Conservation (phyloP, 2,329 filamentous ascomycete genomes). For the Alternaria ventricosa region DNA sequence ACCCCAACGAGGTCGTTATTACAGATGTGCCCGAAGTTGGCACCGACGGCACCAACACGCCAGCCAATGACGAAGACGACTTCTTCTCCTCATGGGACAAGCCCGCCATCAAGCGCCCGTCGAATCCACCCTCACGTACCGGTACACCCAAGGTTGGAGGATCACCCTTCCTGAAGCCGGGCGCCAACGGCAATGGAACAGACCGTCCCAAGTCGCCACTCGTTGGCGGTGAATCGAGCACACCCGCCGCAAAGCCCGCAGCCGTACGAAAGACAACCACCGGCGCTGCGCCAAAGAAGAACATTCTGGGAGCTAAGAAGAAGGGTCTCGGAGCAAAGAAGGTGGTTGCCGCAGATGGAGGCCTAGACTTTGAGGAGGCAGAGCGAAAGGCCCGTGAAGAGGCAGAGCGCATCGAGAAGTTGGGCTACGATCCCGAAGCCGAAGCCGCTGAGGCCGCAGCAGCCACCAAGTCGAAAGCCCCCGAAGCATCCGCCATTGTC, state of each 20-base stretch:
- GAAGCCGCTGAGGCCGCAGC: slow-evolving; percentile 60
- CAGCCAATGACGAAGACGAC: slow-evolving; percentile 87
- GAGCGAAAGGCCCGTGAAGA: slow-evolving; percentile 98
- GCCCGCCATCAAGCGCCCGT: slow-evolving; percentile 93
- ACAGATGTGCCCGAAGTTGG: slow-evolving; percentile 69
- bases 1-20: slow-evolving; percentile 84
- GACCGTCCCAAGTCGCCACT: slow-evolving; percentile 86
- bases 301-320: slow-evolving; percentile 81
- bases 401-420: slow-evolving; percentile 90
- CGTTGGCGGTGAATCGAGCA: slow-evolving; percentile 55
- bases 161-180: slow-evolving; percentile 87
- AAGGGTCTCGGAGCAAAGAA: slow-evolving; percentile 71
- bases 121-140: slow-evolving; percentile 88
- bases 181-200: slow-evolving; percentile 64
- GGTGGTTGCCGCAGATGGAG: slow-evolving; percentile 68
- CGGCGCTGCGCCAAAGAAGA: slow-evolving; percentile 75
- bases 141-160: slow-evolving; percentile 76
- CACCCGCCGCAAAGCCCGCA: slow-evolving; percentile 72
- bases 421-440: slow-evolving; percentile 93
- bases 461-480: slow-evolving; percentile 48
- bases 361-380: slow-evolving; percentile 91
- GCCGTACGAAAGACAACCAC: slow-evolving; percentile 78
- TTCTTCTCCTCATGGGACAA: slow-evolving; percentile 99
- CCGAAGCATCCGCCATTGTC: slow-evolving; percentile 67
- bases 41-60: slow-evolving; percentile 72